Evolutionary conservation across 192 early-diverging fungal genomes (phyloP), one percentile per base, ranked within the genome.

Genomic region (Diversispora epigaea): DNA sequence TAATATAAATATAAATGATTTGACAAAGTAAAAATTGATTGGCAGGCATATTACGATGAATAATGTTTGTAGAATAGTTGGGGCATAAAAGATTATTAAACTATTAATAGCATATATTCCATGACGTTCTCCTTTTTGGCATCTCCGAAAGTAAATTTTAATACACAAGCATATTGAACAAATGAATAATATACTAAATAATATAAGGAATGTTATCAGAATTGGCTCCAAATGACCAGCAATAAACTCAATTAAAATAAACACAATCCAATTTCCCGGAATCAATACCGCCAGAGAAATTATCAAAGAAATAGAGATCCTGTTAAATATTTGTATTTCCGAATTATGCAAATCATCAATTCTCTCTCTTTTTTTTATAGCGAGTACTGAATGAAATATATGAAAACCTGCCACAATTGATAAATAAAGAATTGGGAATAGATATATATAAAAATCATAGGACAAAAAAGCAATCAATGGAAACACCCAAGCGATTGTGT

Each of bases 1-100:
- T 4, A 54, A 6, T 54, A 54, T 55, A 17, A 55, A 55, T 0
- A 55, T 17, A n/a, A 4, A 55, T 55, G 15, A 3, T 56, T n/a
- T 56, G n/a, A 56, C 55, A 56, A 56, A 56, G 15, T 56, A 56
- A 56, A 56, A 56, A 56, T 56, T 56, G n/a, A 56, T 56, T 21
- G 54, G 54, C 3, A 50, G 8, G 3, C 14, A 50, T 50, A 50
- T 12, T 12, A 50, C 14, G 14, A 50, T 50, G 14, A 12, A 50
- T 12, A 50, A 50, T 12, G 49, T 50, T 50, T 50, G 49, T 14
- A 50, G 14, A 50, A 50, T 50, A 50, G 8, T 50, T 50, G 49
- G 49, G 3, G 14, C 10, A 50, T 50, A 50, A 50, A 50, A 50
- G 14, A 8, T 12, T 12, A 50, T 50, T 50, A 50, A 50, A 50